phyloP scores from a whole-genome alignment of 345 rosid species.

The Bruguiera parviflora region DNA sequence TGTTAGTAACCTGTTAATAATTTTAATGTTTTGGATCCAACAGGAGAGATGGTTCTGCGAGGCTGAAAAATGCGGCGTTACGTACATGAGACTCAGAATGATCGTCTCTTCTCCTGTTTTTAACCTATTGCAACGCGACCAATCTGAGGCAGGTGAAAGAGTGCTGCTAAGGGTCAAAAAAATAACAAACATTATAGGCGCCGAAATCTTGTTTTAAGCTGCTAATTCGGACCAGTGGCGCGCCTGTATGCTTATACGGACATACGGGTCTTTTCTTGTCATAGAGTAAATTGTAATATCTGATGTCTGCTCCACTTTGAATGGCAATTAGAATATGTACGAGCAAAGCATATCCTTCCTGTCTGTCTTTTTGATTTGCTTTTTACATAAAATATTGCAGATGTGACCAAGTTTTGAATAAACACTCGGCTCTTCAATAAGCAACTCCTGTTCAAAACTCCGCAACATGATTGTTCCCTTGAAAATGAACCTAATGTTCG shows the following conservation, averaged over 20 bases:
- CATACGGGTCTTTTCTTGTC: background rate
- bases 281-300: background rate
- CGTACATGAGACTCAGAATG: background rate
- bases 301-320: background rate
- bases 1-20: too few relatives aligned
- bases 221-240: conserved; percentile 25
- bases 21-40: too few relatives aligned
- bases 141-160: conserved; percentile 23
- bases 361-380: conserved; percentile 12
- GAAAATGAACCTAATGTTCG: conserved; percentile 27
- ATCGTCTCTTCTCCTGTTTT: conserved; percentile 5
- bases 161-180: conserved; percentile 27
- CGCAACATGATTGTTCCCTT: background rate
- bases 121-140: conserved; percentile 17
- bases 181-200: background rate
- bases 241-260: conserved; percentile 1
- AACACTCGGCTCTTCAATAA: conserved; percentile 8
- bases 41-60: background rate
- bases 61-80: background rate
- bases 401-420: conserved; percentile 19
- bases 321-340: background rate
- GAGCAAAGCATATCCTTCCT: conserved; percentile 5
- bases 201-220: conserved; percentile 1
- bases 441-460: conserved; percentile 1
- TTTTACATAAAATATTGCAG: conserved; percentile 16